Evolutionary conservation across 129 eudicot genomes (phyloP), one percentile per base, ranked within the genome.

Genomic region (Saussurea involucrata): DNA sequence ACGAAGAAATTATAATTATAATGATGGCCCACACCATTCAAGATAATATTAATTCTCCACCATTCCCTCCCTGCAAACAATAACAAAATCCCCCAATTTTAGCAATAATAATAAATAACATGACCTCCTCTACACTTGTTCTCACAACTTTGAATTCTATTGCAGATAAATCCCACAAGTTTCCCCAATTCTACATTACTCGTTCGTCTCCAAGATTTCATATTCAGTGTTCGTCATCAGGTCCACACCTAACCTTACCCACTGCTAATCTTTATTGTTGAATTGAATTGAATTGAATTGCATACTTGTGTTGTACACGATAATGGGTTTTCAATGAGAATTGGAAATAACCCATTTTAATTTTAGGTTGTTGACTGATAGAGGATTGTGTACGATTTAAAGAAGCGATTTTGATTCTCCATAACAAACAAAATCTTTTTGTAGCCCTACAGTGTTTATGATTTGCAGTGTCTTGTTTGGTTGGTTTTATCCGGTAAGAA

Each of bases 201-300:
- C 37, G 31, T 76, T 68, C 88, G 15, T 44, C 55, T 40, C 69
- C 76, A 67, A 49, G 44, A 72, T 60, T 70, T 73, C 82, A 66
- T 46, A 64, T 82, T 82, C 68, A 61, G 25, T 89, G 95, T 36
- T 86, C 94, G 21, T 83, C 91, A 67, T 82, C 95, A 68, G 71
- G 77, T 34, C 78, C 87, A 44, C 79, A 83, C 60, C 60, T 74
- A 37, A 70, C 85, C 4, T 65, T 78, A 58, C 57, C 87, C 24
- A 73, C 90, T 64, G 86, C 87, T 84, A 86, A 76, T 68, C 12
- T 5, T 1, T 28, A 3, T 27, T 66, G 21, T 49, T 29, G 25
- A 17, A 58, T 78, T 18, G 8, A 72, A 63, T 72, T 46, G 78
- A 17, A 58, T 78, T 18, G 8, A 72, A 63, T 72, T 46, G 78